A percentile compares a stretch with the other conserved stretches of the same genome.
phyloP scores from a whole-genome alignment of 768 basidiomycete species.

The Auriscalpium orientale region DNA sequence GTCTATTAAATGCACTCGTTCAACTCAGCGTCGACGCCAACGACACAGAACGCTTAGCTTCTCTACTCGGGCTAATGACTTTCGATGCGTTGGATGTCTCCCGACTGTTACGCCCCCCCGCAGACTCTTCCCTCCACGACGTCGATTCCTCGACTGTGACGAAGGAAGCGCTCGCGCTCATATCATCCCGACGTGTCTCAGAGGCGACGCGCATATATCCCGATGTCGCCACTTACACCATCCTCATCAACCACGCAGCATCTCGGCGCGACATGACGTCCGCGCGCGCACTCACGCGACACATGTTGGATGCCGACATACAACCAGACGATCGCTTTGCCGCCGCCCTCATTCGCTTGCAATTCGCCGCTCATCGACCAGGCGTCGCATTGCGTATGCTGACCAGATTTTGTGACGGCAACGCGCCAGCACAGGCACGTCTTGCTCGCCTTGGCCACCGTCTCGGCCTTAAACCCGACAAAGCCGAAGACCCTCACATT shows the following conservation, averaged over 20 bases:
- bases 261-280: conserved; percentile 1
- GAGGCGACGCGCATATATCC: conserved; percentile 1
- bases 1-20: conserved; percentile 63
- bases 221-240: conserved; percentile 16
- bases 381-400: conserved; percentile 4
- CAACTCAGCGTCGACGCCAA: conserved; percentile 48
- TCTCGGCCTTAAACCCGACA: not conserved
- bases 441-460: not conserved
- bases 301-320: conserved; percentile 4
- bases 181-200: not conserved
- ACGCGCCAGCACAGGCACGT: not conserved
- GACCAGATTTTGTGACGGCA: not conserved
- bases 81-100: conserved; percentile 28
- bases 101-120: conserved; percentile 2
- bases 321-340: conserved; percentile 7
- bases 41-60: conserved; percentile 40
- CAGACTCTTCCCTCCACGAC: conserved; percentile 1
- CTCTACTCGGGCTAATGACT: conserved; percentile 33
- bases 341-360: conserved; percentile 13
- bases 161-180: not conserved
- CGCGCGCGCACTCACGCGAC: conserved; percentile 1
- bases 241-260: conserved; percentile 9
- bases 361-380: conserved; percentile 5
- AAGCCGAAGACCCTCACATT: not conserved
- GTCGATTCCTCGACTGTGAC: conserved; percentile 1